Percentiles rank a stretch among this genome's conserved stretches.
Evolutionary conservation across 805 yeast genomes (phyloP).

Genomic region (Candida rishiriensis): DNA sequence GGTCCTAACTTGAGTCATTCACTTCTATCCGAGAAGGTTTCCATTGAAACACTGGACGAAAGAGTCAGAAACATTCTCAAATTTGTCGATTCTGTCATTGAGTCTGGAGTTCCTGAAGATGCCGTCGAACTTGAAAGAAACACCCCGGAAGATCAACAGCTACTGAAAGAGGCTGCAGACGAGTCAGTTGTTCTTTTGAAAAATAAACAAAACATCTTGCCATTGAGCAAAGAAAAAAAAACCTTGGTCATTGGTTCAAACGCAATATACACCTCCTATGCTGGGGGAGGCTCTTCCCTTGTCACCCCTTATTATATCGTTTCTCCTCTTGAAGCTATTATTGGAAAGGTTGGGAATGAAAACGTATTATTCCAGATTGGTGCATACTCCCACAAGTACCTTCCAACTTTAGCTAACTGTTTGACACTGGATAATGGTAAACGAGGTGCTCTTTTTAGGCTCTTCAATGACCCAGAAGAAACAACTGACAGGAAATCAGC

Average conservation of each 20-base stretch:
- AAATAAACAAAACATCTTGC: constrained; percentile 43
- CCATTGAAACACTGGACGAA: constrained; percentile 38
- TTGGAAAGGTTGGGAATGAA: constrained; percentile 17
- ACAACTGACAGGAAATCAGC: constrained; percentile 16
- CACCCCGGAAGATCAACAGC: constrained; percentile 41
- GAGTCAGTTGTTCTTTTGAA: constrained; percentile 55
- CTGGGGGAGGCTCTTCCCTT: constrained; percentile 62
- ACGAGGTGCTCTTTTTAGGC: constrained; percentile 22
- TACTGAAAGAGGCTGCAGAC: constrained; percentile 41
- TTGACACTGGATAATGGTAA: constrained; percentile 2
- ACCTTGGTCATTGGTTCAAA: constrained; percentile 58
- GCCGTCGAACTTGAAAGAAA: constrained; percentile 38
- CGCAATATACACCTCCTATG: constrained; percentile 41
- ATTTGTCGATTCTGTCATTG: constrained; percentile 40
- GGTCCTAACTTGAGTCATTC: constrained; percentile 36
- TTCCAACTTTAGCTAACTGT: constrained; percentile 4
- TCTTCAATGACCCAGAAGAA: constrained; percentile 20
- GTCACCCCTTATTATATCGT: constrained; percentile 14
- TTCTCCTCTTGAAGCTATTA: constrained; percentile 6
- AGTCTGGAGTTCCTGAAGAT: constrained; percentile 38
- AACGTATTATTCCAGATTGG: constrained; percentile 30
- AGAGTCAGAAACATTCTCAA: constrained; percentile 44
- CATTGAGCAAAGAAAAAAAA: constrained; percentile 37
- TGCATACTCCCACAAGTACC: constrained; percentile 16
- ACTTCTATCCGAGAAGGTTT: constrained; percentile 38